Base-by-base conservation (phyloP, 1,284 basidiomycete species). In the Rhodotorula sp. region DNA sequence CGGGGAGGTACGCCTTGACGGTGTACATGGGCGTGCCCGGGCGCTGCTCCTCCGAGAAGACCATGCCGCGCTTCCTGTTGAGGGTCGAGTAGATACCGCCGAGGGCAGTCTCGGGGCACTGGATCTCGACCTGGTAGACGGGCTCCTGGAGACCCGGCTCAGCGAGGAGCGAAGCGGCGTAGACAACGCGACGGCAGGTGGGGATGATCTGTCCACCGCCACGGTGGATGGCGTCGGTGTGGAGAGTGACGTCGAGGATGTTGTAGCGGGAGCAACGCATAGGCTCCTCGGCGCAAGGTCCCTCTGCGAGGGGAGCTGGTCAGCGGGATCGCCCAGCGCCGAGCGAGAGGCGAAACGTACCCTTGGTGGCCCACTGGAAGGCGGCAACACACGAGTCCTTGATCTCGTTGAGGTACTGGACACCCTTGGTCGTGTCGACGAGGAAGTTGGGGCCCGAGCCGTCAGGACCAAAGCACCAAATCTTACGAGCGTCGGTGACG, bases 401-500 rank as follows among this genome's bases (percentile, higher is more conserved):
- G 87, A 99, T 99, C 87, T 99, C 96, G 79, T 80, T 81, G 55
- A 83, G 78, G 80, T 81, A 82, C 76, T 82, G 81, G 40, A 76
- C 76, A 86, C 94, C 95, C 88, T 99, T 99, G 80, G 96, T 97
- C 78, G 90, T 91, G 85, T 99, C 96, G 78, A 97, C 91, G 81
- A 99, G 85, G 82, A 99, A 82, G 85, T 99, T 99, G 74, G 96
- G 89, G 69, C 96, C 96, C 76, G 91, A 94, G 67, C 92, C 97
- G 78, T 99, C 96, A 76, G 96, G 96, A 79, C 95, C 95, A 86
- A 99, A 99, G 84, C 91, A 93, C 96, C 96, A 99, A 80, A 99
- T 98, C 87, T 97, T 98, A 82, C 96, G 87, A 77, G 96, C 96
- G 80, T 99, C 96, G 73, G 95, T 96, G 77, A 99, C 94, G 82